Evolutionary conservation across 2,329 filamentous ascomycete genomes (phyloP), one percentile per base, ranked within the genome.

Genomic region (Colletotrichum sp.): DNA sequence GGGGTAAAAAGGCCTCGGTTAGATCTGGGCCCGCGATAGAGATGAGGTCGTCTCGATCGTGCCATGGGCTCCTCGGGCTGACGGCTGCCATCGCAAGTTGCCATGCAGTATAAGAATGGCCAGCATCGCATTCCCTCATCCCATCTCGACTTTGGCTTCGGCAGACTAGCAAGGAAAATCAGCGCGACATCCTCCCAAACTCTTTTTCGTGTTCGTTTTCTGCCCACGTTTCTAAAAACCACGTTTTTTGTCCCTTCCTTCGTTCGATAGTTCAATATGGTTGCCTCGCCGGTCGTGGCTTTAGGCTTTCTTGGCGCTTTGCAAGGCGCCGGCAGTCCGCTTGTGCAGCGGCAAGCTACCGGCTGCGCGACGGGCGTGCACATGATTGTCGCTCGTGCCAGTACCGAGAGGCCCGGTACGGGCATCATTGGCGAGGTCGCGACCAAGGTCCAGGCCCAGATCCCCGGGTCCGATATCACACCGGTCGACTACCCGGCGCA

Each of bases 331-430:
- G 14, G 34, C 61, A 58, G 55, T 43, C 24, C 56, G 16, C 12
- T 74, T 3, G 28, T 55, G 12, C 21, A 58, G 14, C 64, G 73
- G 21, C 73, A 74, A 59, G 34, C 64, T 7, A 32, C 34, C 72
- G 7, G 77, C 38, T 86, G 85, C 79, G 80, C 81, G 58, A 78
- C 81, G 61, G 84, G 85, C 34, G 79, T 86, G 34, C 84, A 86
- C 80, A 81, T 87, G 59, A 78, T 87, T 66, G 84, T 84, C 68
- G 82, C 84, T 14, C 83, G 85, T 59, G 85, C 85, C 65, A 85
- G 83, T 12, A 74, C 58, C 30, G 85, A 87, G 77, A 59, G 76
- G 6, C 67, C 78, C 7, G 85, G 85, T 16, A 61, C 80, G 9
- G 85, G 85, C 43, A 75, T 79, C 65, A 81, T 82, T 14, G 84